These are phyloP conservation scores for Rhododendron ovatum DNA, from an alignment of 148 eudicot species.

Conservation along the genomic window DNA sequence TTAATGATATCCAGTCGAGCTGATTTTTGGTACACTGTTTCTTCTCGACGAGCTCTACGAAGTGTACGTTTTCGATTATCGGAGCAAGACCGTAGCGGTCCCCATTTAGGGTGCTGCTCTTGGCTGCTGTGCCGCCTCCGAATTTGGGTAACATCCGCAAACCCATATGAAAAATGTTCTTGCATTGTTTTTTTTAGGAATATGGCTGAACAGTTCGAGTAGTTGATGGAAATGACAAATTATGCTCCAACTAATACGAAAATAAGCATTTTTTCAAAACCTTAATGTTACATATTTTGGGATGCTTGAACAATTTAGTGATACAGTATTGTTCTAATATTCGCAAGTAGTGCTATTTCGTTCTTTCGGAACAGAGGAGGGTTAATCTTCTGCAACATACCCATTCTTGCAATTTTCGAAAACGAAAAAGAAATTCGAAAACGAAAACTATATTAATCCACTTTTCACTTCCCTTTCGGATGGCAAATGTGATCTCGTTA, in stretches of 20 bases:
- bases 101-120: no score
- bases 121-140: no score
- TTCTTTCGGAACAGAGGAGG: neutral
- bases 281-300: neutral
- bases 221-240: neutral
- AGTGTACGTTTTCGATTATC: no score
- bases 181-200: neutral
- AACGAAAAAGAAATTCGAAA: neutral
- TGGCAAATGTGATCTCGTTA: neutral
- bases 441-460: neutral
- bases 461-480: neutral
- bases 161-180: neutral
- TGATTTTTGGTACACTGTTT: no score
- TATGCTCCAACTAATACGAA: neutral
- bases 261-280: neutral
- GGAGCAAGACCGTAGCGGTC: no score
- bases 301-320: neutral
- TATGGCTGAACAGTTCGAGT: neutral
- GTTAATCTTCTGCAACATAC: neutral
- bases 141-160: neutral
- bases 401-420: neutral
- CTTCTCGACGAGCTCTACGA: no score
- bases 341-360: neutral
- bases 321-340: neutral
- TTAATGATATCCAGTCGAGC: no score